phyloP scores from a whole-genome alignment of 1,284 basidiomycete species.

The Entoloma clypeatum region DNA sequence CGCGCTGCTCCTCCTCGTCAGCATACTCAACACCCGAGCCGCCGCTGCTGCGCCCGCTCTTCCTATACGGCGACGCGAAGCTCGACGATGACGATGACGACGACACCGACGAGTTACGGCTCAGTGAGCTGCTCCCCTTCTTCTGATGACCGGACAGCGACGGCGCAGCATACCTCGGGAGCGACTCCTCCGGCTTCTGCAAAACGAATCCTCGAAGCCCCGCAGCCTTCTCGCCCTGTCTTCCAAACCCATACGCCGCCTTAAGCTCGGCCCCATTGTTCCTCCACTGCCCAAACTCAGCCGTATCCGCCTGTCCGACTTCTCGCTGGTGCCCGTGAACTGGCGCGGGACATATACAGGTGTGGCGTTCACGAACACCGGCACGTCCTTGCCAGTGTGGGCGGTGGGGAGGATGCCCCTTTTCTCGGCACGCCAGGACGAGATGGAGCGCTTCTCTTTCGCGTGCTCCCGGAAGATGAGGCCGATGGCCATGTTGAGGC shows the following conservation, averaged over 20 bases:
- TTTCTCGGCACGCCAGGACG: slow-evolving; percentile 58
- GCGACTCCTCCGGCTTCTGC: slow-evolving; percentile 53
- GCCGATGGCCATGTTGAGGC: slow-evolving; percentile 77
- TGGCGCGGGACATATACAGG: slow-evolving; percentile 34
- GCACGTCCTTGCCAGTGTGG: slow-evolving; percentile 38
- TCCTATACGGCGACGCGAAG: slow-evolving; percentile 25
- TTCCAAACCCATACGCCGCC: slow-evolving; percentile 68
- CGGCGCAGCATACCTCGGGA: slow-evolving; percentile 47
- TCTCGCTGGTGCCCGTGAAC: slow-evolving; percentile 22
- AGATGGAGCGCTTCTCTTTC: slow-evolving; percentile 62
- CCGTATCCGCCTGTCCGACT: slow-evolving; percentile 17
- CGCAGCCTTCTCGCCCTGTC: slow-evolving; percentile 72
- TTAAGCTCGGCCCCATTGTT: slow-evolving; percentile 31
- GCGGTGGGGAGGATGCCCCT: slow-evolving; percentile 56
- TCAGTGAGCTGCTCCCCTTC: slow-evolving; percentile 12
- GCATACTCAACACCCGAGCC: no score
- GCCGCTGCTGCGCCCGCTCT: slow-evolving; percentile 8
- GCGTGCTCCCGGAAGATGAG: slow-evolving; percentile 65
- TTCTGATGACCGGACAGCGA: slow-evolving; percentile 6
- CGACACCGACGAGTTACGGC: slow-evolving; percentile 18
- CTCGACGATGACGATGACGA: slow-evolving; percentile 27
- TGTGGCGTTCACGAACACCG: slow-evolving; percentile 39
- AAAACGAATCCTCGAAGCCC: slow-evolving; percentile 50
- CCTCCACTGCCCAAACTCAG: slow-evolving; percentile 24
- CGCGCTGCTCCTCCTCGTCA: no score